phyloP scores from a whole-genome alignment of 257 asterid genomes.

The Przewalskia tangutica region DNA sequence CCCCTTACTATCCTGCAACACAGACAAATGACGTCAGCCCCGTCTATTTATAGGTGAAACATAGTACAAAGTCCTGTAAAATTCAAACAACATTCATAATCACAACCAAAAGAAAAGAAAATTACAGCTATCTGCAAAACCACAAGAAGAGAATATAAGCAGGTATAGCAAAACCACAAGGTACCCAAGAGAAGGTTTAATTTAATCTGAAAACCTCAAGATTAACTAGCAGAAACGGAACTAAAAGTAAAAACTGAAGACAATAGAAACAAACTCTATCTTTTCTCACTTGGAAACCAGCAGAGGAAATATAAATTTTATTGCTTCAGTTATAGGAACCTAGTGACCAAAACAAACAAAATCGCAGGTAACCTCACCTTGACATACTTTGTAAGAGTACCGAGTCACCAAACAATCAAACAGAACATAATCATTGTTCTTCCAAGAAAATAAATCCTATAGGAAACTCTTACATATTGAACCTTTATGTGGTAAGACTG shows the following conservation, averaged over 20 bases:
- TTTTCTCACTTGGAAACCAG: not conserved
- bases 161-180: not conserved
- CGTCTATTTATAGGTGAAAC: constrained; percentile 35
- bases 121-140: not conserved
- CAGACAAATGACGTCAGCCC: constrained; percentile 9
- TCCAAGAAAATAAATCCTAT: not conserved
- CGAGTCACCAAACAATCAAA: not conserved
- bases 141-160: not conserved
- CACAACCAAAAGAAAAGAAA: not conserved
- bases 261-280: not conserved
- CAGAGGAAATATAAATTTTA: not conserved
- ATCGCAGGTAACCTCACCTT: not conserved
- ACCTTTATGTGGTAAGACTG: not conserved
- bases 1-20: constrained; percentile 70
- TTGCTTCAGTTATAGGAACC: not conserved
- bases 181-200: not conserved
- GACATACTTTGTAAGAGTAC: not conserved
- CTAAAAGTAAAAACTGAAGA: not conserved
- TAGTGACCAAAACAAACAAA: not conserved
- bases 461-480: not conserved
- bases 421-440: not conserved
- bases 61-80: not conserved
- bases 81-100: not conserved
- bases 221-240: not conserved
- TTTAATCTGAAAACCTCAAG: not conserved